These are phyloP conservation scores for Xylaria sp. DNA, from an alignment of 2,329 filamentous ascomycete species.

Conservation along the genomic window DNA sequence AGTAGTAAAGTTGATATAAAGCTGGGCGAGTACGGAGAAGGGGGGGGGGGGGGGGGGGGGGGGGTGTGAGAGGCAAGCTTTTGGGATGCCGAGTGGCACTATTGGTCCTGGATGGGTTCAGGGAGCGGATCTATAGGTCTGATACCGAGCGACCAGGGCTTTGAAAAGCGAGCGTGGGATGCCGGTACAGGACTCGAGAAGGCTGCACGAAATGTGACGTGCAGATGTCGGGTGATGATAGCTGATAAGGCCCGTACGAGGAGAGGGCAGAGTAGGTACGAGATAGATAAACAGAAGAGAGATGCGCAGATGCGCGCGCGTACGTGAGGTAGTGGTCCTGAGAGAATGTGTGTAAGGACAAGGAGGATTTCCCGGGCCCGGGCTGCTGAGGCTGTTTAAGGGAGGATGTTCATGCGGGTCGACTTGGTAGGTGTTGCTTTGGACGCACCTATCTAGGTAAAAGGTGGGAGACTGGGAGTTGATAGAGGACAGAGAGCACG, in stretches of 20 bases:
- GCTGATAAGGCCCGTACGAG: slow-evolving; percentile 27
- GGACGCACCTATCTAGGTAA: slow-evolving; percentile 3
- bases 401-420: slow-evolving; percentile 34
- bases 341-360: slow-evolving; percentile 27
- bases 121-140: slow-evolving; percentile 29
- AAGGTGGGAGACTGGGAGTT: slow-evolving; percentile 4
- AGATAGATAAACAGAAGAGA: slow-evolving; percentile 20
- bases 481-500: slow-evolving; percentile 10
- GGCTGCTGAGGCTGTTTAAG: slow-evolving; percentile 35
- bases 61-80: slow-evolving; percentile 15
- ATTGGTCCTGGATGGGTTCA: slow-evolving; percentile 17
- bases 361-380: slow-evolving; percentile 28
- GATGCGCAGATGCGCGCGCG: slow-evolving; percentile 11
- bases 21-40: slow-evolving; percentile 10
- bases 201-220: slow-evolving; percentile 35
- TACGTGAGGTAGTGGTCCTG: slow-evolving; percentile 17
- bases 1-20: slow-evolving; percentile 33
- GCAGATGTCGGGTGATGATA: slow-evolving; percentile 33
- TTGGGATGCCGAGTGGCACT: slow-evolving; percentile 29
- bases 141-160: slow-evolving; percentile 36
- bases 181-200: slow-evolving; percentile 27
- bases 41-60: slow-evolving; percentile 17
- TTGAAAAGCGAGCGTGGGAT: slow-evolving; percentile 31
- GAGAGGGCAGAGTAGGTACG: slow-evolving; percentile 13
- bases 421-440: slow-evolving; percentile 22